A percentile compares a stretch with the other conserved stretches of the same genome.
Evolutionary conservation across 495 filamentous ascomycete species (phyloP).

Genomic region (Symbiotaphrina buchneri): DNA sequence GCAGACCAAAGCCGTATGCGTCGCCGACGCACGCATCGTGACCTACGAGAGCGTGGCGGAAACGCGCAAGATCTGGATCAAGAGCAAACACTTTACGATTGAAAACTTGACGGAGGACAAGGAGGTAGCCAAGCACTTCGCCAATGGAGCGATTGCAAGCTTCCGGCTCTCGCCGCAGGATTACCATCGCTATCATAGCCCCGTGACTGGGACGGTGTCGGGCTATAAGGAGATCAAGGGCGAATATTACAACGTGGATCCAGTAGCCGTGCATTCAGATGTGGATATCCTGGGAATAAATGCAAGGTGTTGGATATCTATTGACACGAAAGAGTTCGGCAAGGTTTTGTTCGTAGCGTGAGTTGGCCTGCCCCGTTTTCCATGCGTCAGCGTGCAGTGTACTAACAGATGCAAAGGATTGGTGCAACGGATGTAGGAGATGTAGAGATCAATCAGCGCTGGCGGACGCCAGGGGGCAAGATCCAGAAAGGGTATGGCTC

Average conservation of each 20-base stretch:
- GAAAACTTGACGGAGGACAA: conserved; percentile 15
- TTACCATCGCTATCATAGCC: conserved; percentile 25
- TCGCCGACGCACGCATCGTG: conserved; percentile 19
- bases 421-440: too few relatives aligned
- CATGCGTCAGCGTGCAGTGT: too few relatives aligned
- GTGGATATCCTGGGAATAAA: too few relatives aligned
- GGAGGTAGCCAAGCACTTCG: conserved; percentile 13
- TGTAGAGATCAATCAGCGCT: too few relatives aligned
- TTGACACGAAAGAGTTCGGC: too few relatives aligned
- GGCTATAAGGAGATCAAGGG: conserved; percentile 12
- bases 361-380: too few relatives aligned
- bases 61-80: conserved; percentile 22
- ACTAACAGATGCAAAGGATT: too few relatives aligned
- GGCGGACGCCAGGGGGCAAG: too few relatives aligned
- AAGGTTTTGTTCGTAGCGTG: too few relatives aligned
- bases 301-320: too few relatives aligned
- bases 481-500: too few relatives aligned
- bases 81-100: conserved; percentile 18
- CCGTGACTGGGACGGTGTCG: conserved; percentile 15
- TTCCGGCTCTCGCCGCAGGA: conserved; percentile 19
- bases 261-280: too few relatives aligned
- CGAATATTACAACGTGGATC: conserved; percentile 14
- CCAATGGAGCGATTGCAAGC: conserved; percentile 18
- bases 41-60: conserved; percentile 15
- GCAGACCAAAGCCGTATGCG: conserved; percentile 12